Conservation (phyloP, 192 early-diverging fungal genomes). For the Lunasporangiospora selenospora region DNA sequence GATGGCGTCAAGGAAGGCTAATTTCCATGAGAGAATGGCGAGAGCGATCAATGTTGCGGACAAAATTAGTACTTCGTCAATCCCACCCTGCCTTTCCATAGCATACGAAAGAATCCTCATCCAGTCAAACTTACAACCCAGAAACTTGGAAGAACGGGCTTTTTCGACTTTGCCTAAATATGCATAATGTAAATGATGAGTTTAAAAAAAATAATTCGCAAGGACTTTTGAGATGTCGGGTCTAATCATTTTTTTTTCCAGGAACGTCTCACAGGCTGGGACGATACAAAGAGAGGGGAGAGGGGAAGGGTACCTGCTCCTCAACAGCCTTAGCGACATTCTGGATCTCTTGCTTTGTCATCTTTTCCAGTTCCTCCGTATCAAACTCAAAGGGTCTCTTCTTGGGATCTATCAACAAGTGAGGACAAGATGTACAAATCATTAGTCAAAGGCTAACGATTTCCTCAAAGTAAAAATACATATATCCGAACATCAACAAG, state of each 20-base stretch:
- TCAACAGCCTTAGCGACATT: constrained; percentile 34
- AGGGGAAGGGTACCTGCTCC: constrained; percentile 28
- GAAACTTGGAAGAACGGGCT: constrained; percentile 60
- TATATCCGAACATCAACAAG: too few species aligned
- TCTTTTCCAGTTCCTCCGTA: constrained; percentile 25
- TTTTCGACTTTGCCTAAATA: constrained; percentile 34
- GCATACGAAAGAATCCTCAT: too few species aligned
- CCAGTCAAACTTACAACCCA: constrained; percentile 68
- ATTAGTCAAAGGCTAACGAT: too few species aligned
- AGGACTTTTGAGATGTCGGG: too few species aligned
- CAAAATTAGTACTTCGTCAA: too few species aligned
- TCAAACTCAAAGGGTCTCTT: constrained; percentile 40
- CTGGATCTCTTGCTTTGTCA: constrained; percentile 32
- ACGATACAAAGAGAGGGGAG: too few species aligned
- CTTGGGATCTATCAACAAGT: constrained; percentile 7
- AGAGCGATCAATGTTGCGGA: neutral
- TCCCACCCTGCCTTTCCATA: neutral
- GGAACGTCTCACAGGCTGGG: too few species aligned
- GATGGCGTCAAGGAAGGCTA: constrained; percentile 78
- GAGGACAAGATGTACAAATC: too few species aligned
- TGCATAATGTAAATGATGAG: neutral
- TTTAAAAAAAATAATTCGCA: too few species aligned
- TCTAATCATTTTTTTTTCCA: too few species aligned
- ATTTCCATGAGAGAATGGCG: neutral
- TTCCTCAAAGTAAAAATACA: too few species aligned